Evolutionary conservation across 371 early-diverging fungal genomes (phyloP).

Genomic region (Chytridiales sp.): DNA sequence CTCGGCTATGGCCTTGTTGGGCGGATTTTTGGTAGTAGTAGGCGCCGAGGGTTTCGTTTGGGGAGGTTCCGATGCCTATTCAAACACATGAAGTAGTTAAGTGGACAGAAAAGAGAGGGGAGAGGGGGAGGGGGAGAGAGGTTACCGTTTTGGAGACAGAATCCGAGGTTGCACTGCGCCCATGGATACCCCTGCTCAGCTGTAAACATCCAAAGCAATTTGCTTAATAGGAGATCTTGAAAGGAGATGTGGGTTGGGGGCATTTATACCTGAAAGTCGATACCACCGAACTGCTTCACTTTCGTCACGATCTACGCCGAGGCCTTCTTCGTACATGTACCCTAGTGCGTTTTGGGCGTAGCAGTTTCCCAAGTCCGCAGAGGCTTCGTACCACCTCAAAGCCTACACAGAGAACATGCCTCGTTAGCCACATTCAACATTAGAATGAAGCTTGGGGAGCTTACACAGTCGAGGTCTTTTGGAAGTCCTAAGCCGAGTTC

Average conservation of each 20-base stretch:
- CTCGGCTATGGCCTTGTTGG: slow-evolving; percentile 72
- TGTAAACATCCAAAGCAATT: background rate
- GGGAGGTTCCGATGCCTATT: slow-evolving; percentile 59
- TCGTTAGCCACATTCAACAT: background rate
- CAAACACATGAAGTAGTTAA: background rate
- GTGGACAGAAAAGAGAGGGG: too few relatives aligned
- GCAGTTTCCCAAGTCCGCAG: slow-evolving; percentile 80
- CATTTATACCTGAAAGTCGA: slow-evolving; percentile 6
- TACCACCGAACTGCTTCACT: slow-evolving; percentile 19
- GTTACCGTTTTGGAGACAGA: slow-evolving; percentile 75
- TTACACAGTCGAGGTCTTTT: slow-evolving; percentile 53
- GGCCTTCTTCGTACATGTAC: slow-evolving; percentile 74
- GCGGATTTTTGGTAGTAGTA: slow-evolving; percentile 81
- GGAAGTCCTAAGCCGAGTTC: slow-evolving; percentile 79
- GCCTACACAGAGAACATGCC: too few relatives aligned
- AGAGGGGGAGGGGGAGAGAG: too few relatives aligned
- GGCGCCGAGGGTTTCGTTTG: slow-evolving; percentile 62
- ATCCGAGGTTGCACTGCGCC: slow-evolving; percentile 81
- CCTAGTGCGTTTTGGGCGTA: slow-evolving; percentile 89
- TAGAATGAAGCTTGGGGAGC: background rate
- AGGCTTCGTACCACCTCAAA: slow-evolving; percentile 74
- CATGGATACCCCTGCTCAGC: slow-evolving; percentile 72
- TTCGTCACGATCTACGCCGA: slow-evolving; percentile 64
- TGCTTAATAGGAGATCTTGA: too few relatives aligned
- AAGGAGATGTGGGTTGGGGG: too few relatives aligned